A percentile compares a stretch with the other conserved stretches of the same genome.
phyloP scores from a whole-genome alignment of 192 early-diverging fungal species.

The Obelidium mucronatum region DNA sequence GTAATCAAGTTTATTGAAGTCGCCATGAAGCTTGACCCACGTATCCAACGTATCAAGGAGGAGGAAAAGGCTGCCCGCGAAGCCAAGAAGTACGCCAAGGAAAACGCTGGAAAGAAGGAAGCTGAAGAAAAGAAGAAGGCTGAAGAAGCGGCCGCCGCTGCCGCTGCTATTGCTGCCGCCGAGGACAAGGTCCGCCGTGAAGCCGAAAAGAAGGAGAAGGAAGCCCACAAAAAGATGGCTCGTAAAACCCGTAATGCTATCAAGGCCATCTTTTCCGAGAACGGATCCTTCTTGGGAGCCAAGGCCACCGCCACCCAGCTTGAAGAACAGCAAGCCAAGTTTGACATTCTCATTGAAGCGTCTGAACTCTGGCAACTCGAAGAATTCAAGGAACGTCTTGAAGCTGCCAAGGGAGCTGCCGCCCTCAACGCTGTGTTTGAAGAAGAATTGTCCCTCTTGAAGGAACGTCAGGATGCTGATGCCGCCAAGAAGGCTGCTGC shows the following conservation, averaged over 20 bases:
- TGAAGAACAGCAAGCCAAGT: constrained; percentile 73
- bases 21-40: constrained; percentile 85
- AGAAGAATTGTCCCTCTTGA: constrained; percentile 43
- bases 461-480: constrained; percentile 25
- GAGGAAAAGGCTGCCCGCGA: constrained; percentile 90
- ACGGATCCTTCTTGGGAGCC: constrained; percentile 81
- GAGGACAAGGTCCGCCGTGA: constrained; percentile 71
- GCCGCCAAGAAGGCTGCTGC: constrained; percentile 17
- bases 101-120: constrained; percentile 68
- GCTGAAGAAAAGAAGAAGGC: constrained; percentile 48
- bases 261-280: constrained; percentile 75
- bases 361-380: constrained; percentile 50
- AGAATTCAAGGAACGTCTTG: constrained; percentile 51
- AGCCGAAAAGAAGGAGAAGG: constrained; percentile 76
- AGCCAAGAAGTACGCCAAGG: constrained; percentile 88
- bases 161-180: constrained; percentile 64
- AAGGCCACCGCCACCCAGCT: constrained; percentile 68
- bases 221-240: constrained; percentile 85
- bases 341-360: constrained; percentile 77
- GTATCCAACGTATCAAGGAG: constrained; percentile 88
- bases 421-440: constrained; percentile 44
- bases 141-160: constrained; percentile 66
- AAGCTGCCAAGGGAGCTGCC: constrained; percentile 39
- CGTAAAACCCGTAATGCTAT: constrained; percentile 93
- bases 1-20: constrained; percentile 85